phyloP scores from a whole-genome alignment of 2,329 filamentous ascomycete genomes.

The Verticillium zaregamsianum region DNA sequence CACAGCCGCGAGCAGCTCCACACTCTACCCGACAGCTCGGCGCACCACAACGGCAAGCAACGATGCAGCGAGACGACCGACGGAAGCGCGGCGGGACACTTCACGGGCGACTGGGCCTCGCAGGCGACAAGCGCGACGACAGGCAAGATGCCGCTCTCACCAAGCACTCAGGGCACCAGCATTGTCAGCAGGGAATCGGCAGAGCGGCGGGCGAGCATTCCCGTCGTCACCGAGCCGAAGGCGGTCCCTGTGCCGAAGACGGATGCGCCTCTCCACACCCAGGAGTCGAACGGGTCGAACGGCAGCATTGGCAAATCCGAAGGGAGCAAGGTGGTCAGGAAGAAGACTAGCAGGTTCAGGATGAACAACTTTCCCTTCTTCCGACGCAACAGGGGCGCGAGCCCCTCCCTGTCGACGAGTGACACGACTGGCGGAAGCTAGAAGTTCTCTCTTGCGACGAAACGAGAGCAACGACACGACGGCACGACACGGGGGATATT shows the following conservation, averaged over 20 bases:
- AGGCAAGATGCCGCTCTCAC: slow-evolving; percentile 60
- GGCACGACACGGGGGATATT: neutral
- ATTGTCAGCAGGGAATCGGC: slow-evolving; percentile 57
- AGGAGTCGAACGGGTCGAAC: slow-evolving; percentile 12
- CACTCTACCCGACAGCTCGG: slow-evolving; percentile 27
- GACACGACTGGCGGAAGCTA: neutral
- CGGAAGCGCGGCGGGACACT: slow-evolving; percentile 49
- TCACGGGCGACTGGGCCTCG: slow-evolving; percentile 56
- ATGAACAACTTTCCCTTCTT: slow-evolving; percentile 59
- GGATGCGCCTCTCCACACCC: slow-evolving; percentile 6
- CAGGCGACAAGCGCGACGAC: slow-evolving; percentile 61
- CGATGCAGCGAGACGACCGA: slow-evolving; percentile 60
- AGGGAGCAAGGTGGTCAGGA: slow-evolving; percentile 45
- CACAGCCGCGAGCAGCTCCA: slow-evolving; percentile 27
- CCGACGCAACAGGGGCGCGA: slow-evolving; percentile 41
- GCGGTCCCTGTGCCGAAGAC: slow-evolving; percentile 14
- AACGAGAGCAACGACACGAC: neutral
- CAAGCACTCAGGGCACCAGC: slow-evolving; percentile 62
- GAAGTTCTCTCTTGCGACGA: neutral
- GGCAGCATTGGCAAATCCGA: slow-evolving; percentile 43
- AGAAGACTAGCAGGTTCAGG: slow-evolving; percentile 59
- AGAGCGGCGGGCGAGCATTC: slow-evolving; percentile 43
- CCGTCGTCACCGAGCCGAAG: slow-evolving; percentile 32
- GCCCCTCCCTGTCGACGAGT: neutral
- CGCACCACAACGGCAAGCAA: slow-evolving; percentile 43